Conservation (phyloP, 345 rosid genomes). For the Triadica sebifera region DNA sequence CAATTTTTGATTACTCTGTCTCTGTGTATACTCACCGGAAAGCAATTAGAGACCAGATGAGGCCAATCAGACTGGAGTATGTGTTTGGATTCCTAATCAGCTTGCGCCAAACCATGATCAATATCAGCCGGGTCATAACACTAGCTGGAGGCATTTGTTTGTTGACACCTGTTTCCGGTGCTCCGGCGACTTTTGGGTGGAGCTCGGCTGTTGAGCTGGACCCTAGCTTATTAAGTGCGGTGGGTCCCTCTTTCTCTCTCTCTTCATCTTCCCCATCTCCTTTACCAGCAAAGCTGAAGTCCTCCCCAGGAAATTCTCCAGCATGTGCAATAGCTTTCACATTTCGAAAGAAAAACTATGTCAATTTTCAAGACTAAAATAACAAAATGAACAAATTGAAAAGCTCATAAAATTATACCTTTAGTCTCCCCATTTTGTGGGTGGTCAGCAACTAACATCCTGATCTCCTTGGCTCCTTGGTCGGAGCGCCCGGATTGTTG, state of each 20-base stretch:
- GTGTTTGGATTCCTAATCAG: slow-evolving; percentile 37
- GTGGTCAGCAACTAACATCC: slow-evolving; percentile 80
- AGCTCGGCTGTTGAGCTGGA: slow-evolving; percentile 65
- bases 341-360: slow-evolving; percentile 8
- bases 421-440: slow-evolving; percentile 70
- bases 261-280: slow-evolving; percentile 40
- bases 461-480: slow-evolving; percentile 86
- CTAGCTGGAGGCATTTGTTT: slow-evolving; percentile 37
- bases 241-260: slow-evolving; percentile 19
- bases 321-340: slow-evolving; percentile 42
- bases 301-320: slow-evolving; percentile 51
- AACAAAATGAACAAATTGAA: background rate
- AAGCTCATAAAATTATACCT: slow-evolving; percentile 33
- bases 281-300: slow-evolving; percentile 53
- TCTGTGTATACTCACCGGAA: slow-evolving; percentile 18
- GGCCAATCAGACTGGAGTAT: slow-evolving; percentile 36
- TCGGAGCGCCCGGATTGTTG: slow-evolving; percentile 80
- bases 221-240: slow-evolving; percentile 51
- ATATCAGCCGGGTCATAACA: slow-evolving; percentile 36
- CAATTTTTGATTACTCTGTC: background rate
- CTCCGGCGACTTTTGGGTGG: slow-evolving; percentile 44
- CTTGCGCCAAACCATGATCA: slow-evolving; percentile 40
- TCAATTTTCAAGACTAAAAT: background rate
- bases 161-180: slow-evolving; percentile 26
- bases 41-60: slow-evolving; percentile 29